Evolutionary conservation across 257 asterid species (phyloP), one percentile per base, ranked within the genome.

Genomic region (Misopates orontium): DNA sequence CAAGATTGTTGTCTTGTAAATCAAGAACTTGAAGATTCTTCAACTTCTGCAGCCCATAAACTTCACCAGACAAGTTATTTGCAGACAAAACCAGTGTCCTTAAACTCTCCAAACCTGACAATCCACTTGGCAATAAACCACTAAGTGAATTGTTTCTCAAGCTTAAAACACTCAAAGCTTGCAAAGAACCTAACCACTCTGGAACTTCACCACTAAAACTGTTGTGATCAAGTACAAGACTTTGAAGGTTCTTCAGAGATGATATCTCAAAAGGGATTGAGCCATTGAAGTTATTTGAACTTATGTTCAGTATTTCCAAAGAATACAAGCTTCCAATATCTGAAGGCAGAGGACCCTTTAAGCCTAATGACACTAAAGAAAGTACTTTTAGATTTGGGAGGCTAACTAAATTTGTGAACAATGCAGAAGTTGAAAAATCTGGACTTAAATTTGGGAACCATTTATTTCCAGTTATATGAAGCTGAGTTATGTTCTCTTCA

Each of bases 11-110:
- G 69, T 69, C 41, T 62, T 66, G 86, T 28, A 91, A 65, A 79
- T 87, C 95, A 81, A 89, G 84, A 75, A 83, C 84, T 67, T 91
- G 98, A 21, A 91, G 87, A 65, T 85, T 91, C 32, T 79, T 72
- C 78, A 91, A 65, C 14, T 64, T 74, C 3, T 69, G 75, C 48
- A 91, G 75, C 36, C 45, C 61, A 42, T 86, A 80, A 14, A 87
- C 79, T 45, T 71, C 82, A 64, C 93, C 96, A 12, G 91, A 73
- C 10, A 87, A 72, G 54, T 74, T 72, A 59, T 89, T 91, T 21
- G 60, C 67, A 66, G 98, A 79, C 32, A 87, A 70, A 39, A 79
- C 73, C 39, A 91, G 75, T 45, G 74, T 62, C 63, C 98, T 87
- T 22, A 91, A 81, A 57, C 62, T 64, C 16, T 20, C 61, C 82